Evolutionary conservation across 2,329 filamentous ascomycete species (phyloP).

Genomic region (Cordyceps fumosorosea): DNA sequence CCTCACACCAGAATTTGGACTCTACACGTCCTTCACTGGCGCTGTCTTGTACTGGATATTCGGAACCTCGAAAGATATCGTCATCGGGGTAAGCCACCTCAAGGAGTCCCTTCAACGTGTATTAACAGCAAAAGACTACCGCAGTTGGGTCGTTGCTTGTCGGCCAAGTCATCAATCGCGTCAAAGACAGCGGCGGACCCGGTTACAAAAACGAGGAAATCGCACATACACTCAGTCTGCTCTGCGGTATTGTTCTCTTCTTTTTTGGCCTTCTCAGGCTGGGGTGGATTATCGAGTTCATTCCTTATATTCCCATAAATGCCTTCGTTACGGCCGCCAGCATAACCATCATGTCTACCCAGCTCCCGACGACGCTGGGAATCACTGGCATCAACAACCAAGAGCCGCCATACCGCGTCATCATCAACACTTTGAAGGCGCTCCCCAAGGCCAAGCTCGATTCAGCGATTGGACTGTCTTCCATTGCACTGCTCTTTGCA

Average conservation of each 20-base stretch:
- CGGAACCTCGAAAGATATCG: constrained; percentile 79
- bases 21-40: constrained; percentile 79
- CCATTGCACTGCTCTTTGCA: constrained; percentile 58
- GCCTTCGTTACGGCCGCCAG: constrained; percentile 46
- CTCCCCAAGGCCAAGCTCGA: constrained; percentile 48
- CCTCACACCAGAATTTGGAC: constrained; percentile 60
- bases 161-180: constrained; percentile 37
- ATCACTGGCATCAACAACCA: constrained; percentile 38
- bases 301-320: constrained; percentile 43
- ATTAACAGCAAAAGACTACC: constrained; percentile 40
- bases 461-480: constrained; percentile 65
- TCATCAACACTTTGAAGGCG: constrained; percentile 36
- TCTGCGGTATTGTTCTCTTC: constrained; percentile 38
- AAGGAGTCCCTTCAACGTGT: fast-evolving
- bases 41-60: constrained; percentile 78
- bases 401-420: constrained; percentile 37
- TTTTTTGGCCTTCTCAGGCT: constrained; percentile 39
- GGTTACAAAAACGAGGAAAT: constrained; percentile 33
- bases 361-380: constrained; percentile 38
- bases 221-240: constrained; percentile 37
- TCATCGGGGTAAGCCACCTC: constrained; percentile 51
- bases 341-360: constrained; percentile 43
- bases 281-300: constrained; percentile 46
- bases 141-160: constrained; percentile 46
- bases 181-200: constrained; percentile 29